A percentile compares a stretch with the other conserved stretches of the same genome.
These are phyloP conservation scores for Solanum peruvianum DNA, from an alignment of 257 asterid genomes.

Conservation along the genomic window DNA sequence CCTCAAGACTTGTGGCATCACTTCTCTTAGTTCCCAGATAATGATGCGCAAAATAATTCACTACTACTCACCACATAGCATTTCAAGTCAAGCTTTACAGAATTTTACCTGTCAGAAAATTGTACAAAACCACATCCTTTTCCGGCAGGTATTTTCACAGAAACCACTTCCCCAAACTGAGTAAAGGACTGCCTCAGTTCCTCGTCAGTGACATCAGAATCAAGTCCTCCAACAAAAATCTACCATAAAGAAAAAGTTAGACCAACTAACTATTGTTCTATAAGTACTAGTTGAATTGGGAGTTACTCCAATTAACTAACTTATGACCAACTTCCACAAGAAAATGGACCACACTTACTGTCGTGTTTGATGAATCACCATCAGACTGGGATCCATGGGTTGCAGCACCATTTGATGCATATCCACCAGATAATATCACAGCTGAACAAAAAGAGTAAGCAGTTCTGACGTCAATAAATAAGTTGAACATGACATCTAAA, in stretches of 20 bases:
- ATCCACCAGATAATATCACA: constrained; percentile 72
- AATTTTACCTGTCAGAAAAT: constrained; percentile 53
- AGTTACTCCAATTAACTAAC: not conserved
- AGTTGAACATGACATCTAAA: not conserved
- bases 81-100: not conserved
- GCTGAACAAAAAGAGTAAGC: constrained; percentile 27
- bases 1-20: not conserved
- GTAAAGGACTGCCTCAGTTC: constrained; percentile 68
- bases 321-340: not conserved
- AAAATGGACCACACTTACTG: constrained; percentile 58
- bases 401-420: constrained; percentile 46
- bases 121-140: constrained; percentile 99
- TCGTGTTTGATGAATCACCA: constrained; percentile 67
- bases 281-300: not conserved
- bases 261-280: not conserved
- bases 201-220: constrained; percentile 83
- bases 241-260: not conserved
- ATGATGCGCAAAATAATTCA: not conserved
- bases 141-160: constrained; percentile 89
- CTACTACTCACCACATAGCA: not conserved
- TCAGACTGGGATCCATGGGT: constrained; percentile 54
- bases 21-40: not conserved
- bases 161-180: constrained; percentile 79
- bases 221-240: constrained; percentile 63
- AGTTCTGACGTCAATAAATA: not conserved